These are phyloP conservation scores for Parafenestella ontariensis DNA, from an alignment of 2,329 filamentous ascomycete genomes.

Conservation along the genomic window DNA sequence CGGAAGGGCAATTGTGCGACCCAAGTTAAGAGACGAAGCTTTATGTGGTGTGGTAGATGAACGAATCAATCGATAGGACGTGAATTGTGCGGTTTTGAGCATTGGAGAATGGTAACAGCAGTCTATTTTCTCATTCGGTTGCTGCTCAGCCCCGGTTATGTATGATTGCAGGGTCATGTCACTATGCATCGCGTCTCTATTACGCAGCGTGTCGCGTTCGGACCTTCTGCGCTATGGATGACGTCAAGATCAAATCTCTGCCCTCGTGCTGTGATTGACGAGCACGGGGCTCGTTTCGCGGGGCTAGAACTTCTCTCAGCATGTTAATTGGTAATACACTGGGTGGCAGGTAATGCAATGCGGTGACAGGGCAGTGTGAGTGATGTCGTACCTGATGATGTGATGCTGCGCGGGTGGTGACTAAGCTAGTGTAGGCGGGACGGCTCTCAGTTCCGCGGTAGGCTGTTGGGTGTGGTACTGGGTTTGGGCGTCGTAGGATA, in stretches of 20 bases:
- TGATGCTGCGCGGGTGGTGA: conserved; percentile 9
- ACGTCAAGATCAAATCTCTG: conserved; percentile 16
- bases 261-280: background rate
- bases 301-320: background rate
- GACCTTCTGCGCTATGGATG: conserved; percentile 6
- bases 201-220: conserved; percentile 5
- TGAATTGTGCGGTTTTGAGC: conserved; percentile 32
- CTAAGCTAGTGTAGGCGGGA: background rate
- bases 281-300: background rate
- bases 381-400: conserved; percentile 19
- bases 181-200: background rate
- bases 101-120: conserved; percentile 21
- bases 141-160: background rate
- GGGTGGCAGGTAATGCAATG: too few relatives aligned
- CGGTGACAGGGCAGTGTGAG: background rate
- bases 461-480: background rate
- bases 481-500: background rate
- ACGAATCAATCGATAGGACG: conserved; percentile 17
- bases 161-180: background rate
- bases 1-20: background rate
- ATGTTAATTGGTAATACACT: background rate
- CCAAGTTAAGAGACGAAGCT: background rate
- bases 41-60: conserved; percentile 1
- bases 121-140: background rate
- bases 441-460: too few relatives aligned